Conservation (phyloP, 352 stramenopile genomes). For the Lagenidium sp. region DNA sequence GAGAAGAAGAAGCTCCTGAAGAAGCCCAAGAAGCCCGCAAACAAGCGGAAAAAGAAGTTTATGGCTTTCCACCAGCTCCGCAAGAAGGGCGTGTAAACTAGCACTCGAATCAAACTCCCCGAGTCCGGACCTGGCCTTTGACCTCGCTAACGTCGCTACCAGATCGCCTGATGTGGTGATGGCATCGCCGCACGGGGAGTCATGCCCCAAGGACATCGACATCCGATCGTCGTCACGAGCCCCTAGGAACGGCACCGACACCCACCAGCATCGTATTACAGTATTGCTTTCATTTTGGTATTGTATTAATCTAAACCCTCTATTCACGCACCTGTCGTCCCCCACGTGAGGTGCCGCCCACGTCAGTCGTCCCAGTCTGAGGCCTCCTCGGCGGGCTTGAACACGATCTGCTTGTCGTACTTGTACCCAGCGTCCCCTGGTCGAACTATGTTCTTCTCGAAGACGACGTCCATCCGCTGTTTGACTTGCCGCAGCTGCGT, state of each 20-base stretch:
- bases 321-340: too few species aligned
- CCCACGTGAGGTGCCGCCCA: too few species aligned
- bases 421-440: constrained; percentile 43
- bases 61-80: constrained; percentile 81
- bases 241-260: too few species aligned
- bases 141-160: too few species aligned
- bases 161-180: too few species aligned
- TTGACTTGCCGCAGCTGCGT: constrained; percentile 62
- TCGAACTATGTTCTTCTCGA: constrained; percentile 46
- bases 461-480: constrained; percentile 61
- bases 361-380: constrained; percentile 60
- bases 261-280: too few species aligned
- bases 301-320: too few species aligned
- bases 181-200: too few species aligned
- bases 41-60: constrained; percentile 70
- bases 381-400: constrained; percentile 27
- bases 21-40: constrained; percentile 30
- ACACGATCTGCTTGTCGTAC: constrained; percentile 64
- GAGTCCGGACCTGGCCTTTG: neutral
- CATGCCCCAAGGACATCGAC: too few species aligned
- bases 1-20: constrained; percentile 70
- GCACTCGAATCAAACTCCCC: neutral
- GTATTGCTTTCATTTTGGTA: too few species aligned
- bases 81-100: constrained; percentile 78
- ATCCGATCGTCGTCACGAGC: too few species aligned